A percentile compares a stretch with the other conserved stretches of the same genome.
phyloP scores from a whole-genome alignment of 164 flowering plant species.

The Chimonanthus praecox region DNA sequence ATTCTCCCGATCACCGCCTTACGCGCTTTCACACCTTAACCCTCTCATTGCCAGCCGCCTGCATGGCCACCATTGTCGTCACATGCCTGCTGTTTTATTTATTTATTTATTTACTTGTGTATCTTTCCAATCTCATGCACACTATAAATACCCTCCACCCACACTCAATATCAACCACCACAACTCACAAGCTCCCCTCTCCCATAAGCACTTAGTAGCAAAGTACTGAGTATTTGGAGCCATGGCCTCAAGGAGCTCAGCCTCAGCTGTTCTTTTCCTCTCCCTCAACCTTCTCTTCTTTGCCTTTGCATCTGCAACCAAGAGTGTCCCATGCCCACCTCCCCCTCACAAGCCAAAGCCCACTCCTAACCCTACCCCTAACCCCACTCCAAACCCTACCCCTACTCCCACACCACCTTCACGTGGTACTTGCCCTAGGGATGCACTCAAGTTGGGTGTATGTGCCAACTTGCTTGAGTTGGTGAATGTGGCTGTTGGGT shows the following conservation, averaged over 20 bases:
- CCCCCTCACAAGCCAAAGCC: neutral
- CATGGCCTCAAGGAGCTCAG: slow-evolving; percentile 43
- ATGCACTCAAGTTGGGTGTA: slow-evolving; percentile 61
- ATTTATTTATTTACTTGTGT: neutral
- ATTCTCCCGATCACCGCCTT: too few relatives aligned
- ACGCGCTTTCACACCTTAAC: too few relatives aligned
- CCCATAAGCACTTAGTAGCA: neutral
- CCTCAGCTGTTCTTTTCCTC: slow-evolving; percentile 34
- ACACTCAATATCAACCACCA: neutral
- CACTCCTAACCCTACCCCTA: neutral
- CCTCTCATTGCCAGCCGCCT: neutral
- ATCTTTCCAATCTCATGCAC: neutral
- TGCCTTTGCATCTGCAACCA: slow-evolving; percentile 40
- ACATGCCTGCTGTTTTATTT: neutral
- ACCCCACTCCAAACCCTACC: neutral
- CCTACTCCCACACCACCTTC: neutral
- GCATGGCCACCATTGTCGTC: slow-evolving; percentile 4
- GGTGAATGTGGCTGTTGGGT: slow-evolving; percentile 39
- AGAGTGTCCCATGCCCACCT: slow-evolving; percentile 26
- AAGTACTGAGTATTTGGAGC: neutral
- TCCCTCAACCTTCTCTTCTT: slow-evolving; percentile 56
- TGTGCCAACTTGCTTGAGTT: slow-evolving; percentile 55
- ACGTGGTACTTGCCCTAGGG: slow-evolving; percentile 46
- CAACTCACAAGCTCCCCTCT: neutral
- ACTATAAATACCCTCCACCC: slow-evolving; percentile 8